These are phyloP conservation scores for Metarhizium rileyi DNA, from an alignment of 2,329 filamentous ascomycete species.

Conservation along the genomic window DNA sequence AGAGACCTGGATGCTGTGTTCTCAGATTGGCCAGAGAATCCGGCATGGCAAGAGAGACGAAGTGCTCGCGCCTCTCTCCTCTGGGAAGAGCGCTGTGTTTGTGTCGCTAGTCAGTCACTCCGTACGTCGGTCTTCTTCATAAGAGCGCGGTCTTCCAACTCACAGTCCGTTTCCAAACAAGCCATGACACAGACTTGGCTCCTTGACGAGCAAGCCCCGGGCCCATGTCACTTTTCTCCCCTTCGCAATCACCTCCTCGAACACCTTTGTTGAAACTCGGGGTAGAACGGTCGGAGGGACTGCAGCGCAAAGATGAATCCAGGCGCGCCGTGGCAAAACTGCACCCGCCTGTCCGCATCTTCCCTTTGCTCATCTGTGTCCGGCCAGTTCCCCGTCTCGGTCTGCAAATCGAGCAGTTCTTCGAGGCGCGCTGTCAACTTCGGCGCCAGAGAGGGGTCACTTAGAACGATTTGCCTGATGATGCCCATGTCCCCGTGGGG, in stretches of 20 bases:
- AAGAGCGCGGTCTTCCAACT: constrained; percentile 17
- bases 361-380: constrained; percentile 30
- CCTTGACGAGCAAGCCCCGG: constrained; percentile 50
- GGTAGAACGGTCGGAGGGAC: constrained; percentile 46
- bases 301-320: constrained; percentile 51
- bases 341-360: constrained; percentile 32
- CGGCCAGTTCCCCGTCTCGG: constrained; percentile 54
- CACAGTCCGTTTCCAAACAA: constrained; percentile 55
- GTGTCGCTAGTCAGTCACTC: neutral
- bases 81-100: constrained; percentile 19
- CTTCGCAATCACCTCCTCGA: constrained; percentile 41
- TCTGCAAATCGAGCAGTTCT: constrained; percentile 49
- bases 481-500: constrained; percentile 61
- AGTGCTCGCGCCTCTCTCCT: constrained; percentile 36
- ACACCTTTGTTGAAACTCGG: constrained; percentile 39
- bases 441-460: constrained; percentile 43
- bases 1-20: constrained; percentile 20
- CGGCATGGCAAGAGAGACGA: constrained; percentile 46
- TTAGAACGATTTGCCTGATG: constrained; percentile 57
- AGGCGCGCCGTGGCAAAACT: constrained; percentile 59
- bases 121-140: too few relatives aligned
- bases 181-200: constrained; percentile 57
- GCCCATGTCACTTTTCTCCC: constrained; percentile 45
- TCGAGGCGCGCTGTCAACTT: constrained; percentile 43
- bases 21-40: constrained; percentile 40